Conservation (phyloP, 2,329 filamentous ascomycete genomes). For the Podosphaera leucotricha region DNA sequence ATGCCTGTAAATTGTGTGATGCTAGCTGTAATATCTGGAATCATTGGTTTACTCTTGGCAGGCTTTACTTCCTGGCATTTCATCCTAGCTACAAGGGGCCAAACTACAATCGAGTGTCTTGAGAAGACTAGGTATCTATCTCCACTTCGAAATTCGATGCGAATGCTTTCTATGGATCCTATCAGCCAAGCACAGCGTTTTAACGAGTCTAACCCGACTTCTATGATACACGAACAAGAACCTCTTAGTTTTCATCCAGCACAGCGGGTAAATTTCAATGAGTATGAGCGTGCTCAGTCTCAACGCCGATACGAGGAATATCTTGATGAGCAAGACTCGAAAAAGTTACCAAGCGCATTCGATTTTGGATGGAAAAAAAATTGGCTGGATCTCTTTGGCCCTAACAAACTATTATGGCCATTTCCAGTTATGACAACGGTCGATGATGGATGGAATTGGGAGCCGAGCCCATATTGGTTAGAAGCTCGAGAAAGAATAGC, state of each 20-base stretch:
- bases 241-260: not conserved
- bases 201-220: slow-evolving; percentile 33
- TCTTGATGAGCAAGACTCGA: slow-evolving; percentile 70
- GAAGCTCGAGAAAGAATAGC: slow-evolving; percentile 42
- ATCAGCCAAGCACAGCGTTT: slow-evolving; percentile 41
- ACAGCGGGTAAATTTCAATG: slow-evolving; percentile 18
- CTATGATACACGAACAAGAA: slow-evolving; percentile 15
- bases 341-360: slow-evolving; percentile 79
- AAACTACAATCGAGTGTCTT: slow-evolving; percentile 89
- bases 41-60: slow-evolving; percentile 71
- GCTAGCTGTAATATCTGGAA: slow-evolving; percentile 63
- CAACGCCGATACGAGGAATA: slow-evolving; percentile 52
- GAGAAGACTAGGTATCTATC: slow-evolving; percentile 90
- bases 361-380: slow-evolving; percentile 71
- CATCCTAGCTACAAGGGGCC: slow-evolving; percentile 49
- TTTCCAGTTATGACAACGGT: slow-evolving; percentile 66
- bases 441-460: slow-evolving; percentile 89
- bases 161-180: slow-evolving; percentile 29
- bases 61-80: slow-evolving; percentile 89
- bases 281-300: slow-evolving; percentile 38
- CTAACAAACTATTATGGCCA: slow-evolving; percentile 46
- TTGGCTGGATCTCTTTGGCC: slow-evolving; percentile 59
- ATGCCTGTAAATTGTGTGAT: slow-evolving; percentile 83
- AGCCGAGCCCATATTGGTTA: slow-evolving; percentile 58
- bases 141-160: slow-evolving; percentile 47